Evolutionary conservation across 305 asterid genomes (phyloP).

Genomic region (Solanum aculeatissimum): DNA sequence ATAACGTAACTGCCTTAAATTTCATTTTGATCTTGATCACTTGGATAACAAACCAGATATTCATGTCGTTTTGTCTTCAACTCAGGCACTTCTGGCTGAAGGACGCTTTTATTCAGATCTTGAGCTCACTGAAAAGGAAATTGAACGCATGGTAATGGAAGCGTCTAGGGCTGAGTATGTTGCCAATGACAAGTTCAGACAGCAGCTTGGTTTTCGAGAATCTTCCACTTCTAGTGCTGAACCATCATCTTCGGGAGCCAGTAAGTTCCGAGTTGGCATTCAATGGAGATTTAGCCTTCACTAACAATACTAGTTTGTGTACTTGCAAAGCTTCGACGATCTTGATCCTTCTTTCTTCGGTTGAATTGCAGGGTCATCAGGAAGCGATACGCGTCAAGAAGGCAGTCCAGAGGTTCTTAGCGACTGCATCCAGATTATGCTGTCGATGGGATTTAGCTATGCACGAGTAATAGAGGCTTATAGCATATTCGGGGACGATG

Average conservation of each 20-base stretch:
- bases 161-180: conserved; percentile 93
- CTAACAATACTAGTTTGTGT: not conserved
- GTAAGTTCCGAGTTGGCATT: conserved; percentile 36
- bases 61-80: not conserved
- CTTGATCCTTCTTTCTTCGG: not conserved
- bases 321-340: not conserved
- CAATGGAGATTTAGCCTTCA: not conserved
- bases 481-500: conserved; percentile 83
- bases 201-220: conserved; percentile 48
- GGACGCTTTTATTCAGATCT: conserved; percentile 96
- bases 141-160: conserved; percentile 95
- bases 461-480: conserved; percentile 84
- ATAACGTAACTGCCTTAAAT: conserved; percentile 37
- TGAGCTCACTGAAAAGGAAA: conserved; percentile 96
- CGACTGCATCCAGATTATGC: conserved; percentile 65
- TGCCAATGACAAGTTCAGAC: conserved; percentile 53
- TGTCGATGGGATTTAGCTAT: conserved; percentile 91
- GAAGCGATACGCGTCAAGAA: conserved; percentile 26
- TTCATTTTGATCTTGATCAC: not conserved
- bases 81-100: conserved; percentile 94
- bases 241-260: conserved; percentile 93
- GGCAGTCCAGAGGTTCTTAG: conserved; percentile 34
- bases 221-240: conserved; percentile 88
- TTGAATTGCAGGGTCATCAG: conserved; percentile 43
- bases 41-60: not conserved